phyloP scores from a whole-genome alignment of 306 rosid genomes.

The Corylus americana region DNA sequence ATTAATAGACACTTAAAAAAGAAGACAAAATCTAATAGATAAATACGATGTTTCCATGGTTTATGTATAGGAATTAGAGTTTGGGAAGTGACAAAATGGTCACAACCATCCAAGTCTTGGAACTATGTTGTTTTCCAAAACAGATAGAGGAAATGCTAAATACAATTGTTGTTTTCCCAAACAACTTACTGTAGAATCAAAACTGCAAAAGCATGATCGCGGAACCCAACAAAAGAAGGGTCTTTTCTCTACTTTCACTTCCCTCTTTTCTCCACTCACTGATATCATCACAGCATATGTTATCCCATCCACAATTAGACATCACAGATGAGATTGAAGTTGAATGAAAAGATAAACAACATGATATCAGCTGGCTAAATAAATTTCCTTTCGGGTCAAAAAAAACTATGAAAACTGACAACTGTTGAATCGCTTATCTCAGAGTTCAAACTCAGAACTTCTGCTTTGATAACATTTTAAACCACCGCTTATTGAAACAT shows the following conservation, averaged over 20 bases:
- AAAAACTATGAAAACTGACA: not conserved
- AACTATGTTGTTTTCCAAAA: conserved; percentile 13
- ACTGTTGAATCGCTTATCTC: too few species aligned
- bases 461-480: too few species aligned
- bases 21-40: not conserved
- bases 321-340: not conserved
- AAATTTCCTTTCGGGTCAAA: not conserved
- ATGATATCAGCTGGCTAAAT: not conserved
- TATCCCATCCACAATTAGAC: not conserved
- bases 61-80: not conserved
- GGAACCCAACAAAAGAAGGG: not conserved
- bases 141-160: not conserved
- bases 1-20: not conserved
- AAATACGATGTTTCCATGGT: not conserved
- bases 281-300: not conserved
- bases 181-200: conserved; percentile 14
- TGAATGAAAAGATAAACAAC: not conserved
- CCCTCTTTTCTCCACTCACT: conserved; percentile 4
- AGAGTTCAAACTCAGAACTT: too few species aligned
- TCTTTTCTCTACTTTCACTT: not conserved
- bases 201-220: not conserved
- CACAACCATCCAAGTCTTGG: not conserved
- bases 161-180: conserved; percentile 17
- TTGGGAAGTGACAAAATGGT: not conserved
- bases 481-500: too few species aligned